Evolutionary conservation across 495 filamentous ascomycete species (phyloP).

Genomic region (Podospora anserina): DNA sequence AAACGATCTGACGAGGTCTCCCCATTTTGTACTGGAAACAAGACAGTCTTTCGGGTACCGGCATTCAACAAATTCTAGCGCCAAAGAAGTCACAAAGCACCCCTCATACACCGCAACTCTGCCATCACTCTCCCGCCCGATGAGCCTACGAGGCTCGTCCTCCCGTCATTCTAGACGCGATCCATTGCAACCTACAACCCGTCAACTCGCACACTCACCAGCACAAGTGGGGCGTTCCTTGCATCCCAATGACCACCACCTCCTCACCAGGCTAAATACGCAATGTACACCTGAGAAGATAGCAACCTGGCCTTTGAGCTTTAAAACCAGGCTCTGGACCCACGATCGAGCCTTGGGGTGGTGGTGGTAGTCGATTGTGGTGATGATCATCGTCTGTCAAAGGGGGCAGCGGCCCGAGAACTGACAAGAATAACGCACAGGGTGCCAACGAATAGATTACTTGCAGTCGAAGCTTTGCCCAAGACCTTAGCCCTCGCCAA

Average conservation of each 20-base stretch:
- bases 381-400: background rate
- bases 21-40: conserved; percentile 19
- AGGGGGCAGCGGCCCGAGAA: conserved; percentile 3
- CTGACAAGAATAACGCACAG: conserved; percentile 2
- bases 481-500: conserved; percentile 3
- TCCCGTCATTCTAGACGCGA: background rate
- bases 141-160: conserved; percentile 11
- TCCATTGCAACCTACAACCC: background rate
- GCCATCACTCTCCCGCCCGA: background rate
- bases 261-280: conserved; percentile 30
- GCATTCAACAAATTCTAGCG: conserved; percentile 17
- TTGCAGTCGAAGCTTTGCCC: conserved; percentile 1
- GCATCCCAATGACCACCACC: conserved; percentile 14
- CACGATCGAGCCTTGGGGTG: background rate
- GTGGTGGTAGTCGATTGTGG: background rate
- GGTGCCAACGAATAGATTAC: background rate
- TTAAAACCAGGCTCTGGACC: background rate
- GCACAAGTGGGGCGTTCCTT: conserved; percentile 27
- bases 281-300: background rate
- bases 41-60: conserved; percentile 27
- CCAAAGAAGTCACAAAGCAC: background rate
- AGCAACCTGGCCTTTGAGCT: background rate
- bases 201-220: conserved; percentile 1
- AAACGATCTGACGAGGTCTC: background rate
- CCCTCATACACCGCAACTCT: background rate